Evolutionary conservation across 2,329 filamentous ascomycete species (phyloP), one percentile per base, ranked within the genome.

Genomic region (Pseudogymnoascus sp.): DNA sequence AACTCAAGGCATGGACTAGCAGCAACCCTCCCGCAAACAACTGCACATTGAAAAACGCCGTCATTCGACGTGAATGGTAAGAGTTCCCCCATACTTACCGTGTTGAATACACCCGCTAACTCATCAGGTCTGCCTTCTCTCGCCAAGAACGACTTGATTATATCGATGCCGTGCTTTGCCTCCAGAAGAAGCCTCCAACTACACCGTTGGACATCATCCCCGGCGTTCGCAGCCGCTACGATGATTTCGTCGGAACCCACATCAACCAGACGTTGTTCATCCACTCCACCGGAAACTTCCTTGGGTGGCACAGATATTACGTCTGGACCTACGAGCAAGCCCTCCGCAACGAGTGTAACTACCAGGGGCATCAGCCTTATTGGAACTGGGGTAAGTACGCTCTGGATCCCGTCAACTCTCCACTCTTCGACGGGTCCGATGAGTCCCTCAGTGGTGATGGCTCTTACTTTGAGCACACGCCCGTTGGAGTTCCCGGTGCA

Each of bases 361-460:
- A 78, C 65, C 71, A 65, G 1, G 77, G 77, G 12, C 69, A 71
- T 4, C 73, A 77, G 60, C 76, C 77, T 57, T 65, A 66, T 60
- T 64, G 62, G 72, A 78, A 82, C 68, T 83, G 80, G 78, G 75
- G 75, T 2, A 74, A 74, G 59, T 77, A 76, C 70, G 72, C 76
- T 2, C 63, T 72, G 2, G 76, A 83, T 64, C 74, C 76, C 1
- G 65, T 70, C 63, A 74, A 76, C 60, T 81, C 80, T 0, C 78
- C 80, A 12, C 68, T 83, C 57, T 83, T 85, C 63, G 80, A 82
- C 64, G 82, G 82, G 57, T 78, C 77, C 63, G 76, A 75, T 25
- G 79, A 76, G 58, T 78, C 75, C 60, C 70, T 82, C 73, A 75
- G 76, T 25, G 78, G 79, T 18, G 77, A 82, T 62, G 80, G 80